Evolutionary conservation across 2,329 filamentous ascomycete genomes (phyloP).

Genomic region (Calonectria hongkongensis): DNA sequence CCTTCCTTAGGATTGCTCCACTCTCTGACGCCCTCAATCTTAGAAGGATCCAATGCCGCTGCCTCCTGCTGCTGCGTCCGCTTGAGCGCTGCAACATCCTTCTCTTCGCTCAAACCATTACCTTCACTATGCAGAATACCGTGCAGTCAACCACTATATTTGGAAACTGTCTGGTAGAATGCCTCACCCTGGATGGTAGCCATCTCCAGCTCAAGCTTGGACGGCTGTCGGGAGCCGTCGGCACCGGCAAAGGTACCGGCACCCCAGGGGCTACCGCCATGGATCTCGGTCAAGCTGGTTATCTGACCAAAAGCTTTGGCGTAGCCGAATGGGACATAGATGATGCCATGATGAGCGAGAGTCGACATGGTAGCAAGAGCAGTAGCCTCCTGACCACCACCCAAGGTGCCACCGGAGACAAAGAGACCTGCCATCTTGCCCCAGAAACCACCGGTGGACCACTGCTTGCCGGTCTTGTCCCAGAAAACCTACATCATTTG

Average conservation of each 20-base stretch:
- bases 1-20: slow-evolving; percentile 74
- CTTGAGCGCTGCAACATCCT: slow-evolving; percentile 41
- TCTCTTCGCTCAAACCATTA: slow-evolving; percentile 56
- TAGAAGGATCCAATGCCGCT: slow-evolving; percentile 41
- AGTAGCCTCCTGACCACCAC: slow-evolving; percentile 96
- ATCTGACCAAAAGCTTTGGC: slow-evolving; percentile 84
- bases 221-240: slow-evolving; percentile 91
- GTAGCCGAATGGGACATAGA: slow-evolving; percentile 97
- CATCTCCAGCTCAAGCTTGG: slow-evolving; percentile 83
- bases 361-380: slow-evolving; percentile 88
- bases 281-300: slow-evolving; percentile 84
- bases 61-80: slow-evolving; percentile 42
- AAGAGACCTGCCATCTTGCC: slow-evolving; percentile 96
- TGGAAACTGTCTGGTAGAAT: slow-evolving; percentile 87
- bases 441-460: slow-evolving; percentile 84
- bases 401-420: slow-evolving; percentile 86
- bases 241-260: slow-evolving; percentile 89
- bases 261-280: slow-evolving; percentile 93
- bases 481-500: slow-evolving; percentile 76
- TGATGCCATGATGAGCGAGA: slow-evolving; percentile 93
- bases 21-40: slow-evolving; percentile 52
- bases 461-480: slow-evolving; percentile 92
- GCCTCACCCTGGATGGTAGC: slow-evolving; percentile 88
- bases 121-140: slow-evolving; percentile 58
- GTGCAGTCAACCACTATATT: slow-evolving; percentile 87